Evolutionary conservation across 1,284 basidiomycete species (phyloP).

Genomic region (Pterula multifida): DNA sequence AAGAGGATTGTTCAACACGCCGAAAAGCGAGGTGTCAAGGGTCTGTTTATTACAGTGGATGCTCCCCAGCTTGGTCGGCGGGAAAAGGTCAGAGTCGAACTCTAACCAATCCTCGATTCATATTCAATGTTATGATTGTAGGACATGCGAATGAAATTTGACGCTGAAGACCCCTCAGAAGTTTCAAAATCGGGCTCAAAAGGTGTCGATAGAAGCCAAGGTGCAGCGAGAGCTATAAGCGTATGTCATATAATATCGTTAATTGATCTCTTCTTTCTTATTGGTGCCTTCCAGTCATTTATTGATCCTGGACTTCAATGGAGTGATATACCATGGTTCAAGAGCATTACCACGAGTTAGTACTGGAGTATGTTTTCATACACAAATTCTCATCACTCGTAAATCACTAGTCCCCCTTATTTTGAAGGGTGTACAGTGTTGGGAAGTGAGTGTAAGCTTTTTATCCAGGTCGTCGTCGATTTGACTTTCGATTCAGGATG

Average conservation of each 20-base stretch:
- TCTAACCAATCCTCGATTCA: neutral
- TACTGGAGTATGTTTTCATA: conserved; percentile 2
- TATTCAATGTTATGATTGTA: neutral
- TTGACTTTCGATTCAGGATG: too few relatives aligned
- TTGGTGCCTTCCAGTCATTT: conserved; percentile 50
- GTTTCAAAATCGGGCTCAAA: conserved; percentile 42
- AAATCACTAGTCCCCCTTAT: conserved; percentile 68
- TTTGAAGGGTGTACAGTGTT: conserved; percentile 87
- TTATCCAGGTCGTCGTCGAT: too few relatives aligned
- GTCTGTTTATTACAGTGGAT: conserved; percentile 85
- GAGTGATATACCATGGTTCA: conserved; percentile 84
- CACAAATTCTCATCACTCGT: neutral
- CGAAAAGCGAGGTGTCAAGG: conserved; percentile 75
- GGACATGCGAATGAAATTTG: conserved; percentile 81
- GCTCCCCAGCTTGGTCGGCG: conserved; percentile 86
- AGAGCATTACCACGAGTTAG: conserved; percentile 76
- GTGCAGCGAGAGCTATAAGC: conserved; percentile 90
- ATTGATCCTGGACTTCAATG: conserved; percentile 87
- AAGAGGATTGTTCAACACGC: conserved; percentile 79
- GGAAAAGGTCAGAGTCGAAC: conserved; percentile 47
- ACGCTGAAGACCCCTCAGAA: conserved; percentile 73
- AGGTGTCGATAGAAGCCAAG: conserved; percentile 74
- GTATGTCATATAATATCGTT: conserved; percentile 21
- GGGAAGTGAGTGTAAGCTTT: too few relatives aligned
- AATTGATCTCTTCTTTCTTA: too few relatives aligned